Evolutionary conservation across 768 basidiomycete genomes (phyloP), one percentile per base, ranked within the genome.

Genomic region (Tulasnella sp.): DNA sequence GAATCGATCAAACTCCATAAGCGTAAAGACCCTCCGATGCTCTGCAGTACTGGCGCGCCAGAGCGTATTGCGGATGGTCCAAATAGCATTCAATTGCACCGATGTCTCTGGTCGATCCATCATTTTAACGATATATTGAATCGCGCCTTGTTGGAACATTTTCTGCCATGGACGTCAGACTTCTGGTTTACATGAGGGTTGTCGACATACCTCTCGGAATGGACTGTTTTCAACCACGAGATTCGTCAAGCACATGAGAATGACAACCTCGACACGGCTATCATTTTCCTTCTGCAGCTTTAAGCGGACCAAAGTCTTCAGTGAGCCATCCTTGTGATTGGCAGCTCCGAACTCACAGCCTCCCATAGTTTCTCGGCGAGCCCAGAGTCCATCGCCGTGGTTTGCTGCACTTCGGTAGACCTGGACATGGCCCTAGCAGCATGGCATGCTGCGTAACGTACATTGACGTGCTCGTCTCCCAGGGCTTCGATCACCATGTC

Each of bases 191-290:
- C 73, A 52, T 36, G 62, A 72, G 71, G 62, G 35, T 35, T 32
- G 52, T 22, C 7, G 32, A 83, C 89, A 75, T 76, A 93, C 92
- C 69, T 83, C 80, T 74, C 88, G 83, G 75, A 95, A 78, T 7
- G 94, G 93, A 12, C 93, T 94, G 79, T 92, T 94, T 69, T 93
- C 91, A 68, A 88, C 89, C 8, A 95, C 86, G 52, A 95, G 84
- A 78, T 97, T 96, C 79, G 92, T 93, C 3, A 96, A 84, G 5
- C 88, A 89, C 0, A 88, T 84, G 1, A 92, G 79, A 0, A 91
- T 90, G 0, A 90, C 91, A 68, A 84, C 83, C 22, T 87, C 83
- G 26, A 95, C 92, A 16, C 90, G 82, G 62, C 85, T 80, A 77
- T 93, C 91, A 73, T 92, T 88, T 19, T 85, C 86, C n/a, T 76